Conservation (phyloP, 768 basidiomycete genomes). For the Suillus plorans region DNA sequence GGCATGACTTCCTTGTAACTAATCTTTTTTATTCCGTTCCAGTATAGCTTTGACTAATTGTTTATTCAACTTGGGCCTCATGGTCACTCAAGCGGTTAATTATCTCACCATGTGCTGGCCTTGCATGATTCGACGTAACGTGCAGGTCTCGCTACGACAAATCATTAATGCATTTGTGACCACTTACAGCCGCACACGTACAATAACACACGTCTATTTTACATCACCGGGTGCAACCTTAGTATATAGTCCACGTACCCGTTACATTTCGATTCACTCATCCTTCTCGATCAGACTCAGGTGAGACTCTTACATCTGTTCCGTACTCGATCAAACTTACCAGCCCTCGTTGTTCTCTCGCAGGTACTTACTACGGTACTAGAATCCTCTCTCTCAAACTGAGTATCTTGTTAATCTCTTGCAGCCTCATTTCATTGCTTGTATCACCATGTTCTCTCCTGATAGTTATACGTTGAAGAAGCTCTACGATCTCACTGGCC, state of each 20-base stretch:
- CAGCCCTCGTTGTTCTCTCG: neutral
- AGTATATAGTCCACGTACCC: neutral
- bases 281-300: neutral
- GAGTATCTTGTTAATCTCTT: neutral
- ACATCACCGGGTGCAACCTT: neutral
- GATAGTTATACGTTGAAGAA: conserved; percentile 22
- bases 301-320: neutral
- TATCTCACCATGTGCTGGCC: conserved; percentile 17
- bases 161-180: neutral
- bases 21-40: neutral
- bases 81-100: neutral
- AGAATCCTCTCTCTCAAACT: neutral
- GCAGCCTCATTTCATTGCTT: neutral
- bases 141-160: neutral
- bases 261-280: neutral
- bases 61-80: neutral
- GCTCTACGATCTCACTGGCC: conserved; percentile 55
- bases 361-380: neutral
- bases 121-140: neutral
- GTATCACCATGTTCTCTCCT: conserved; percentile 22
- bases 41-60: neutral
- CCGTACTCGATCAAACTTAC: neutral
- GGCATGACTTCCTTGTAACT: neutral
- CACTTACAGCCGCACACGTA: neutral
- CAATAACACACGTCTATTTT: neutral